Conservation (phyloP, 352 stramenopile species). For the Saprolegnia parasitica region DNA sequence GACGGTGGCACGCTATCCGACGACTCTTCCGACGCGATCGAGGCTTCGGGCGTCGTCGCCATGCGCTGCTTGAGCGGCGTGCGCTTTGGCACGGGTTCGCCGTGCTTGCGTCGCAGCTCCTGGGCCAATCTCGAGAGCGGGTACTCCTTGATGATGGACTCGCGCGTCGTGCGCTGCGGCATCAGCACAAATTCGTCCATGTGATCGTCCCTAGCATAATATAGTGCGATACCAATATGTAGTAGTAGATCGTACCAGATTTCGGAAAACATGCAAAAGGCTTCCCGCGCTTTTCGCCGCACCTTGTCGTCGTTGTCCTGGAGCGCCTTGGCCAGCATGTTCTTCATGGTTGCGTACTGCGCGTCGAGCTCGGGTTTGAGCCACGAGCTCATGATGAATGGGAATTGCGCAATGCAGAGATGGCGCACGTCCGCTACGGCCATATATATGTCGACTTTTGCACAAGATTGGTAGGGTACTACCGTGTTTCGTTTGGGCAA, state of each 20-base stretch:
- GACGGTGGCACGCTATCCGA: not conserved
- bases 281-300: constrained; percentile 1
- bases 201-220: constrained; percentile 19
- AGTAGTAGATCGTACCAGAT: constrained; percentile 15
- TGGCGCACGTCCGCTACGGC: constrained; percentile 18
- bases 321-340: constrained; percentile 3
- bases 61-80: constrained; percentile 19
- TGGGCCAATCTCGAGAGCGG: not conserved
- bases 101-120: constrained; percentile 3
- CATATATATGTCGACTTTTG: not conserved
- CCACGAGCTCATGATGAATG: constrained; percentile 15
- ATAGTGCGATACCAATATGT: not conserved
- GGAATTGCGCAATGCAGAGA: constrained; percentile 18
- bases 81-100: not conserved
- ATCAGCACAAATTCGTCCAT: constrained; percentile 19
- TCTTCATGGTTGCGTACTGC: constrained; percentile 11
- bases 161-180: not conserved
- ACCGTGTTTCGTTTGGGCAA: constrained; percentile 7
- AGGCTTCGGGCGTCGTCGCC: not conserved
- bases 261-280: constrained; percentile 18
- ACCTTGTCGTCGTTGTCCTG: constrained; percentile 16
- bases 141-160: constrained; percentile 9
- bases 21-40: constrained; percentile 6
- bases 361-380: constrained; percentile 8
- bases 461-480: not conserved